Conservation (phyloP, 441 rosid species). For the Euphorbia celastroides region DNA sequence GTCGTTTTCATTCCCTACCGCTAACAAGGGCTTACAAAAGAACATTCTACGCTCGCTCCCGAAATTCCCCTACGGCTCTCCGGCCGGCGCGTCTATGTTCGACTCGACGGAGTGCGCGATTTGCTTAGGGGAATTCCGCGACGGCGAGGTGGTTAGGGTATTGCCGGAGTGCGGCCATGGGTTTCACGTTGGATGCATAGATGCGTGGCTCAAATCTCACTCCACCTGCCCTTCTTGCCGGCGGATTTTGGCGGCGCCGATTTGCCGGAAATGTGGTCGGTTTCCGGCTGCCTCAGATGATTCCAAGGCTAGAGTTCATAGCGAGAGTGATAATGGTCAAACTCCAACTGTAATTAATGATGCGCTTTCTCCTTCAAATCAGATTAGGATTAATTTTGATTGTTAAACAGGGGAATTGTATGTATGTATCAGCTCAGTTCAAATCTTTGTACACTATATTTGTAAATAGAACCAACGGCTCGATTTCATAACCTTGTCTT, state of each 20-base stretch:
- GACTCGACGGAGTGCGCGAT: constrained; percentile 58
- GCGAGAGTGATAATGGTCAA: background rate
- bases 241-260: constrained; percentile 49
- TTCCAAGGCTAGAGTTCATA: constrained; percentile 24
- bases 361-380: constrained; percentile 12
- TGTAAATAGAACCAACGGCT: too few relatives aligned
- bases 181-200: constrained; percentile 80
- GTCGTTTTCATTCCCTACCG: constrained; percentile 24
- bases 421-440: background rate
- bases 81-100: constrained; percentile 28
- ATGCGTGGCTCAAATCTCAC: constrained; percentile 83
- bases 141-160: constrained; percentile 66
- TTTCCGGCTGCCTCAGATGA: constrained; percentile 15
- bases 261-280: constrained; percentile 59
- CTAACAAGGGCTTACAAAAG: constrained; percentile 82
- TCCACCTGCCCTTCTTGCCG: constrained; percentile 97
- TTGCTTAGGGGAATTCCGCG: constrained; percentile 56
- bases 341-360: background rate
- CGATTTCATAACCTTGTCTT: too few relatives aligned
- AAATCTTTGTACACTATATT: too few relatives aligned
- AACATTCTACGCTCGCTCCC: constrained; percentile 73
- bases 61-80: constrained; percentile 34
- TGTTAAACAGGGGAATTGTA: background rate
- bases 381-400: background rate
- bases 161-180: constrained; percentile 85